Evolutionary conservation across 2,329 filamentous ascomycete genomes (phyloP).

Genomic region (Claviceps humidiphila): DNA sequence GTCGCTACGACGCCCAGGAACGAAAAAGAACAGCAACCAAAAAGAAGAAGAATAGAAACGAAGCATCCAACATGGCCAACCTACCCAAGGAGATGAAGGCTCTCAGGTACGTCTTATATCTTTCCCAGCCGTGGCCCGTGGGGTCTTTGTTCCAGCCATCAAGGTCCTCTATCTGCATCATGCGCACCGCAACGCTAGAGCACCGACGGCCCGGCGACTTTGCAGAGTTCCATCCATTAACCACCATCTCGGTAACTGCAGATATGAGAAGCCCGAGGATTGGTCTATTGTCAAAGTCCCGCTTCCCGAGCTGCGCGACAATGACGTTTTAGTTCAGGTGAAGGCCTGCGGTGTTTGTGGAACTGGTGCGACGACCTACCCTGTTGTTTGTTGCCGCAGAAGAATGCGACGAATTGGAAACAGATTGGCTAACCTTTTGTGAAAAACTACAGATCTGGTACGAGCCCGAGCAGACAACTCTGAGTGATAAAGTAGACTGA

Average conservation of each 20-base stretch:
- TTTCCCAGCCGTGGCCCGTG: not conserved
- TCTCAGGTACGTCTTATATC: conserved; percentile 34
- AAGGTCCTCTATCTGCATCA: conserved; percentile 5
- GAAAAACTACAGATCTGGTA: conserved; percentile 21
- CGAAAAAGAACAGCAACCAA: not conserved
- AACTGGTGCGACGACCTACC: conserved; percentile 24
- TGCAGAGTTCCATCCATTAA: not conserved
- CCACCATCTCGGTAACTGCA: conserved; percentile 8
- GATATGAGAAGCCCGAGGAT: conserved; percentile 49
- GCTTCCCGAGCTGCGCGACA: conserved; percentile 44
- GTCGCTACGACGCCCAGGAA: not conserved
- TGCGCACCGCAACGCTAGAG: not conserved
- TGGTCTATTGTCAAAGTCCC: conserved; percentile 49
- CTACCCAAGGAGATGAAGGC: conserved; percentile 47
- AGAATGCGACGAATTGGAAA: not conserved
- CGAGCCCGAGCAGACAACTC: not conserved
- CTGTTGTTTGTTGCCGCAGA: not conserved
- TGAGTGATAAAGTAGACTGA: not conserved
- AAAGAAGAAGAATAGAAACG: not conserved
- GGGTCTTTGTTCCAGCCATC: conserved; percentile 8
- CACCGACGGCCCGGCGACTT: not conserved
- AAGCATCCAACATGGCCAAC: conserved; percentile 15
- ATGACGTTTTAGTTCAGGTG: conserved; percentile 52
- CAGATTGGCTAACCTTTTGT: conserved; percentile 9
- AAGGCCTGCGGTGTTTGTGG: conserved; percentile 54